A percentile compares a stretch with the other conserved stretches of the same genome.
phyloP scores from a whole-genome alignment of 495 filamentous ascomycete species.

The Neurospora sp. region DNA sequence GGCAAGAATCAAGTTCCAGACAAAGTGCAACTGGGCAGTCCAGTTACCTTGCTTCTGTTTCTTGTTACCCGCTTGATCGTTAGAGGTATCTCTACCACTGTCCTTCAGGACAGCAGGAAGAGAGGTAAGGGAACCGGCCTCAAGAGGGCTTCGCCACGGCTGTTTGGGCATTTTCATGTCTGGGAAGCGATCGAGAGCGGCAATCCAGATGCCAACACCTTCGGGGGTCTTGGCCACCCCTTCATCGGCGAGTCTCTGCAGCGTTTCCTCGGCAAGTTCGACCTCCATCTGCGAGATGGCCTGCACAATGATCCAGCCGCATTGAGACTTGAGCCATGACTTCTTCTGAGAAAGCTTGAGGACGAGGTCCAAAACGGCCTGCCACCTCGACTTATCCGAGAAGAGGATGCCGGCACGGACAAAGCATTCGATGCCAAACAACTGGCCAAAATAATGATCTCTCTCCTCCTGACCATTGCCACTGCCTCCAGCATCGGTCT shows the following conservation, averaged over 20 bases:
- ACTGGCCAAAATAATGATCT: conserved; percentile 71
- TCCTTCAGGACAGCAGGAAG: conserved; percentile 74
- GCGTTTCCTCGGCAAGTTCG: conserved; percentile 46
- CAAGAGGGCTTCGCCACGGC: conserved; percentile 72
- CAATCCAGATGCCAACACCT: conserved; percentile 82
- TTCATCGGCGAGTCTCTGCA: conserved; percentile 50
- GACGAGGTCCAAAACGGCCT: conserved; percentile 47
- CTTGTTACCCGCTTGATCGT: conserved; percentile 31
- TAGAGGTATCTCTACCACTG: conserved; percentile 45
- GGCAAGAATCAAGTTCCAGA: conserved; percentile 68
- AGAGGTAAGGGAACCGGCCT: conserved; percentile 45
- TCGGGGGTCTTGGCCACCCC: conserved; percentile 69
- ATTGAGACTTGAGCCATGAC: conserved; percentile 82
- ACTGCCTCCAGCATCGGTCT: conserved; percentile 54
- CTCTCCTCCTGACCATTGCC: conserved; percentile 70
- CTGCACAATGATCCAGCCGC: conserved; percentile 59
- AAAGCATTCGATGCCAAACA: conserved; percentile 81
- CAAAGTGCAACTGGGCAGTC: conserved; percentile 75
- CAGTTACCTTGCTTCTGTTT: conserved; percentile 49
- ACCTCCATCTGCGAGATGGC: conserved; percentile 39
- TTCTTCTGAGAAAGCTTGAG: conserved; percentile 54
- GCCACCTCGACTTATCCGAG: conserved; percentile 47
- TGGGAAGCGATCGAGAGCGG: conserved; percentile 52
- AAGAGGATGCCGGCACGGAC: conserved; percentile 69
- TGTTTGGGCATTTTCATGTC: conserved; percentile 51